These are phyloP conservation scores for Solanum pinnatisectum DNA, from an alignment of 257 asterid species.

Conservation along the genomic window DNA sequence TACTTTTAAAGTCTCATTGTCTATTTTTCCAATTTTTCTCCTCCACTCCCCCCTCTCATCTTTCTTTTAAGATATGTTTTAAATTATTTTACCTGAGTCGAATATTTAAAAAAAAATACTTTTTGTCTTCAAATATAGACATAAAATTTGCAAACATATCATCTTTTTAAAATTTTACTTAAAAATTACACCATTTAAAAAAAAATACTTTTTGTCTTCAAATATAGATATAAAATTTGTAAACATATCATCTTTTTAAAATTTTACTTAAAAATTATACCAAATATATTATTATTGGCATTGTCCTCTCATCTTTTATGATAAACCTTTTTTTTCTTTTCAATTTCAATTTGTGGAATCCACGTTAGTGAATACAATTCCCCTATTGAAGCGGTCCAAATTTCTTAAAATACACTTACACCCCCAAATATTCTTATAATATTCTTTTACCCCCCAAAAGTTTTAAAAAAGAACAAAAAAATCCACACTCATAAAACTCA, in stretches of 20 bases:
- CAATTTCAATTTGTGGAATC: neutral
- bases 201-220: no score
- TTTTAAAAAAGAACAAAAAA: neutral
- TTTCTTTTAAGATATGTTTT: no score
- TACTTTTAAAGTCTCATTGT: neutral
- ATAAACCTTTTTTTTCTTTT: no score
- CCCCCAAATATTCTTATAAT: neutral
- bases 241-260: no score
- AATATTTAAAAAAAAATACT: rapidly evolving
- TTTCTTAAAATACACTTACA: neutral
- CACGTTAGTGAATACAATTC: neutral
- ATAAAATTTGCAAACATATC: no score
- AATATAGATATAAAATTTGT: no score
- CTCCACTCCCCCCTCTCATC: neutral
- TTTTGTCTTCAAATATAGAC: neutral
- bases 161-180: no score
- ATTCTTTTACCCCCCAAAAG: neutral
- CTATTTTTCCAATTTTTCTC: neutral
- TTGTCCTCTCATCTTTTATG: neutral
- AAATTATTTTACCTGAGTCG: no score
- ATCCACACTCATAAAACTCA: neutral
- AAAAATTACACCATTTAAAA: no score
- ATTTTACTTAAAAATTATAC: no score
- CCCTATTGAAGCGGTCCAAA: neutral
- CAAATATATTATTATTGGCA: no score